Evolutionary conservation across 106 monocot genomes (phyloP).

Genomic region (Amphibolis antarctica): DNA sequence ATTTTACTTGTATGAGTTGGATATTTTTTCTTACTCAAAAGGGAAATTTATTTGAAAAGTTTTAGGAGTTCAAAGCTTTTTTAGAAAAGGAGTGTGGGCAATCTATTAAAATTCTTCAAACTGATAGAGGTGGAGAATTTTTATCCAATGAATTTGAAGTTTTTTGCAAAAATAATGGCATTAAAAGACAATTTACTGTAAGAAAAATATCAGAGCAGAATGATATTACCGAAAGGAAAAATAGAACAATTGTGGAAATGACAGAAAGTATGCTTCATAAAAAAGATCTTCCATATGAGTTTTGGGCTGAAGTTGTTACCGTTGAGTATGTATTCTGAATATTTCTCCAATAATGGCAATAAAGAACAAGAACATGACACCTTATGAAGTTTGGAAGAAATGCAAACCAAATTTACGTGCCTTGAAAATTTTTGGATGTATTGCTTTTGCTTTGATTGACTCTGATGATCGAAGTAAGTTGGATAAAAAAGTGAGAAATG

Average conservation of each 20-base stretch:
- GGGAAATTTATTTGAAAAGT: neutral
- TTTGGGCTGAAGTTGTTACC: too few species aligned
- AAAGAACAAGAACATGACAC: too few species aligned
- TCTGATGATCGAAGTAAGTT: neutral
- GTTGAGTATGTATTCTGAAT: too few species aligned
- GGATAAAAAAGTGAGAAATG: neutral
- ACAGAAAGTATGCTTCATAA: neutral
- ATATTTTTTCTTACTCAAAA: neutral
- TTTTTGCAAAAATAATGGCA: neutral
- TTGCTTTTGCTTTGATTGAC: neutral
- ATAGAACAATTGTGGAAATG: neutral
- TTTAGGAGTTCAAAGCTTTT: neutral
- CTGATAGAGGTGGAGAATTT: neutral
- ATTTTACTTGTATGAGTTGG: neutral
- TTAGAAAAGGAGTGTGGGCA: neutral
- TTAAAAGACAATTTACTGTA: neutral
- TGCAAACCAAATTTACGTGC: too few species aligned
- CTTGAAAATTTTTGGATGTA: neutral
- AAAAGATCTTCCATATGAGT: neutral
- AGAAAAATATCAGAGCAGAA: neutral
- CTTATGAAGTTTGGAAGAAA: too few species aligned
- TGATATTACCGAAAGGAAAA: fast-evolving
- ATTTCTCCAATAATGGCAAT: too few species aligned
- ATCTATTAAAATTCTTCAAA: neutral
- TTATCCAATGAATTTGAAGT: neutral